These are phyloP conservation scores for Exophiala viscosa DNA, from an alignment of 2,329 filamentous ascomycete genomes.

Conservation along the genomic window DNA sequence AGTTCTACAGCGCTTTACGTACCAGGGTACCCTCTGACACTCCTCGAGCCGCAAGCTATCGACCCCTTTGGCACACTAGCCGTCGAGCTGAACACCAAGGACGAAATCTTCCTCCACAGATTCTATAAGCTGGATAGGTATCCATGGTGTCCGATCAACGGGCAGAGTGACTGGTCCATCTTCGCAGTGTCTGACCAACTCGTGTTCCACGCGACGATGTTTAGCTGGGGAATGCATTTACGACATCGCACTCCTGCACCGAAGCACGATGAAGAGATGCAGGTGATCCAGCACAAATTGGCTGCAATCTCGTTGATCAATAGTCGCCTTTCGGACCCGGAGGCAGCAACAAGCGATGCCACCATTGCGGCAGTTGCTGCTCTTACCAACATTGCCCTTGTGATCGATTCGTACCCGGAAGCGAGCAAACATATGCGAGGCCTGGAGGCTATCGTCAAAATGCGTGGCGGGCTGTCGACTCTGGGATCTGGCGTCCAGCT, in stretches of 20 bases:
- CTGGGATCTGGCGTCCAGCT: conserved; percentile 7
- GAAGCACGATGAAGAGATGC: conserved; percentile 5
- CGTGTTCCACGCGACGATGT: conserved; percentile 20
- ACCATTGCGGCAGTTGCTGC: conserved; percentile 16
- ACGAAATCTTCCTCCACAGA: conserved; percentile 4
- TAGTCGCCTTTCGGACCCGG: conserved; percentile 10
- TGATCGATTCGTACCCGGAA: conserved; percentile 9
- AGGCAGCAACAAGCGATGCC: conserved; percentile 6
- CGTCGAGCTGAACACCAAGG: conserved; percentile 1
- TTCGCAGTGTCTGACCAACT: conserved; percentile 17
- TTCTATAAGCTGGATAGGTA: conserved; percentile 10
- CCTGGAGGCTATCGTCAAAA: conserved; percentile 6
- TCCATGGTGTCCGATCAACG: conserved; percentile 22
- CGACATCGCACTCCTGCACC: background rate
- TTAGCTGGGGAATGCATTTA: conserved; percentile 14
- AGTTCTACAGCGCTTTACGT: conserved; percentile 1
- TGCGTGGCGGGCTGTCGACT: conserved; percentile 15
- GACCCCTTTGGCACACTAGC: conserved; percentile 12
- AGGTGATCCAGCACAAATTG: conserved; percentile 14
- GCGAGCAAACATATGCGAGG: conserved; percentile 20
- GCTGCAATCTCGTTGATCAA: conserved; percentile 19
- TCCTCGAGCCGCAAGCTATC: conserved; percentile 2
- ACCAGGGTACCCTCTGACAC: conserved; percentile 7
- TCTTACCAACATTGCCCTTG: conserved; percentile 17
- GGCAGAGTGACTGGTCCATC: conserved; percentile 10